A percentile compares a stretch with the other conserved stretches of the same genome.
phyloP scores from a whole-genome alignment of 2,329 filamentous ascomycete species.

The Penicillium corylophilum region DNA sequence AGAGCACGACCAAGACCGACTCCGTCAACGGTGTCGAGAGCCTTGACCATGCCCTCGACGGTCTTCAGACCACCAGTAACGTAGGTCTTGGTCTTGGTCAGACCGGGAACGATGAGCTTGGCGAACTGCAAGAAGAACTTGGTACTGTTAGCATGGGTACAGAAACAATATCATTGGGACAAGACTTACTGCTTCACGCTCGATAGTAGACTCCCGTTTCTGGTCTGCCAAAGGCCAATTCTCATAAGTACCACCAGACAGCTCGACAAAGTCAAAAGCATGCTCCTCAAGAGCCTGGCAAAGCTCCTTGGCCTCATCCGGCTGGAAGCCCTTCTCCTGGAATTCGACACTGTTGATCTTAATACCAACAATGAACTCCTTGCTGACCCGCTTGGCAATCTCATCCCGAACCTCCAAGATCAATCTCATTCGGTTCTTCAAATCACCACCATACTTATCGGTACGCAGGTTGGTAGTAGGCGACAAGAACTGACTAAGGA shows the following conservation, averaged over 20 bases:
- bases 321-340: not conserved
- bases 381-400: slow-evolving; percentile 42
- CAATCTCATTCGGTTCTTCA: slow-evolving; percentile 64
- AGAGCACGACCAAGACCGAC: not conserved
- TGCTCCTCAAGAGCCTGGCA: slow-evolving; percentile 33
- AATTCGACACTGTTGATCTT: not conserved
- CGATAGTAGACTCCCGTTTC: slow-evolving; percentile 53
- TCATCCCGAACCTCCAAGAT: slow-evolving; percentile 46
- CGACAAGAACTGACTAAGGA: slow-evolving; percentile 58
- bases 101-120: slow-evolving; percentile 49
- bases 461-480: slow-evolving; percentile 56
- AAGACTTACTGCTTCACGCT: slow-evolving; percentile 47
- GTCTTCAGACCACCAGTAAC: slow-evolving; percentile 9
- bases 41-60: slow-evolving; percentile 9
- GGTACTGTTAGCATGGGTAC: not conserved
- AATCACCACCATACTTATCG: slow-evolving; percentile 64
- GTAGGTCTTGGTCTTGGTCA: slow-evolving; percentile 46
- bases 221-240: slow-evolving; percentile 49
- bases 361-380: slow-evolving; percentile 42
- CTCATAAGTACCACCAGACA: slow-evolving; percentile 62
- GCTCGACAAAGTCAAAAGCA: slow-evolving; percentile 53
- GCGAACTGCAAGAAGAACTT: slow-evolving; percentile 61
- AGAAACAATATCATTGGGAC: not conserved
- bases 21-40: slow-evolving; percentile 7
- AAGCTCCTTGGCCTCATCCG: slow-evolving; percentile 25